Evolutionary conservation across 108 stramenopile species (phyloP).

Genomic region (Skeletonema grethae): DNA sequence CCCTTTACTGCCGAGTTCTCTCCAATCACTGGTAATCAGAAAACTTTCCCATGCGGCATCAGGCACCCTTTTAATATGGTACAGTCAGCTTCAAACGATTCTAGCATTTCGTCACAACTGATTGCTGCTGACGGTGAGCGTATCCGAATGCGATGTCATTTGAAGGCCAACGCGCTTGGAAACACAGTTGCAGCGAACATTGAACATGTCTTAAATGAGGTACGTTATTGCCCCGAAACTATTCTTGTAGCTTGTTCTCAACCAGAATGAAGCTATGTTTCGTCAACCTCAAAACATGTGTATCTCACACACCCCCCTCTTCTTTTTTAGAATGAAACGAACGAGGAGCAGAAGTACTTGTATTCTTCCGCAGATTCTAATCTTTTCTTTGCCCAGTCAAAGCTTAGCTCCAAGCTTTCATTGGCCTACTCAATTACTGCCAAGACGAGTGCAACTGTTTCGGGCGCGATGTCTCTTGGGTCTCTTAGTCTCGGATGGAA

Average conservation of each 20-base stretch:
- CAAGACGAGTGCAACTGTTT: slow-evolving; percentile 24
- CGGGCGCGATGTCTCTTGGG: slow-evolving; percentile 52
- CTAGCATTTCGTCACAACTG: slow-evolving; percentile 31
- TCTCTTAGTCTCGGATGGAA: slow-evolving; percentile 66
- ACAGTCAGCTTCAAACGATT: slow-evolving; percentile 10
- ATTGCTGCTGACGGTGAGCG: slow-evolving; percentile 62
- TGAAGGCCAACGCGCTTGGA: slow-evolving; percentile 48
- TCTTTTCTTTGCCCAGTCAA: slow-evolving; percentile 13
- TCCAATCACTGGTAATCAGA: slow-evolving; percentile 28
- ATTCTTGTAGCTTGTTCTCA: background rate
- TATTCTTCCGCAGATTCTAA: slow-evolving; percentile 20
- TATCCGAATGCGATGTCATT: slow-evolving; percentile 48
- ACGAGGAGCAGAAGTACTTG: slow-evolving; percentile 19
- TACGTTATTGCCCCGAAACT: slow-evolving; percentile 20
- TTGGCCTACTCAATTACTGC: slow-evolving; percentile 54
- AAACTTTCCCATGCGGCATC: slow-evolving; percentile 61
- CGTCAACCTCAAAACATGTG: background rate
- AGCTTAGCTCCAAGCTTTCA: slow-evolving; percentile 55
- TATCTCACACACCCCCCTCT: background rate
- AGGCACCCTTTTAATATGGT: slow-evolving; percentile 57
- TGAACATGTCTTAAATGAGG: slow-evolving; percentile 56
- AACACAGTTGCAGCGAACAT: slow-evolving; percentile 49
- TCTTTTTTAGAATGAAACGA: slow-evolving; percentile 14
- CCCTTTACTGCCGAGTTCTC: slow-evolving; percentile 64
- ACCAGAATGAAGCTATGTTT: background rate